These are phyloP conservation scores for Globisporangium paroecandrum DNA, from an alignment of 352 stramenopile species.

Conservation along the genomic window DNA sequence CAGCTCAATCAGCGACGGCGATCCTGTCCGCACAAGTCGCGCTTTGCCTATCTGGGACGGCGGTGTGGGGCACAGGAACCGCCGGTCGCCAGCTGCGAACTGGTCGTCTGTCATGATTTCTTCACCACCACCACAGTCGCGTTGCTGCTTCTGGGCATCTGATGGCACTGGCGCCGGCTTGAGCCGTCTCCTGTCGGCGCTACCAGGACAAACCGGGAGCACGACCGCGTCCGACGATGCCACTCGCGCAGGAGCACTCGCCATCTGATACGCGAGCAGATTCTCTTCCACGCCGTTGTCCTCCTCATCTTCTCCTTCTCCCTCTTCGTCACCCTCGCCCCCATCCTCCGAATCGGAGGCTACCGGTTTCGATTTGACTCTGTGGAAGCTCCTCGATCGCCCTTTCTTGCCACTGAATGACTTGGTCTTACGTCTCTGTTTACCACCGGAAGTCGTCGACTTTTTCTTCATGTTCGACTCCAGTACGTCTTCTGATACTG, in stretches of 20 bases:
- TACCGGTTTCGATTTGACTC: background rate
- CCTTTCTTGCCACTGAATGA: slow-evolving; percentile 12
- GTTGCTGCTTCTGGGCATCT: background rate
- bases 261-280: background rate
- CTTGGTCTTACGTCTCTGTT: slow-evolving; percentile 12
- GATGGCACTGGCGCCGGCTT: background rate
- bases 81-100: background rate
- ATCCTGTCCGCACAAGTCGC: background rate
- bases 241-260: background rate
- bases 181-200: background rate
- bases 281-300: background rate
- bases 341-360: slow-evolving; percentile 4
- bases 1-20: background rate
- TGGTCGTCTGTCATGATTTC: background rate
- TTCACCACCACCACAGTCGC: background rate
- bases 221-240: slow-evolving; percentile 2
- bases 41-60: slow-evolving; percentile 1
- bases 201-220: slow-evolving; percentile 19
- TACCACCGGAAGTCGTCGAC: background rate
- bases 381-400: background rate
- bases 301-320: background rate
- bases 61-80: slow-evolving; percentile 11
- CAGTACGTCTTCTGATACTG: background rate
- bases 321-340: background rate
- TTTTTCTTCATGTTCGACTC: slow-evolving; percentile 14